These are phyloP conservation scores for Eleusine coracana DNA, from an alignment of 176 grass and related monocot genomes.

Conservation along the genomic window DNA sequence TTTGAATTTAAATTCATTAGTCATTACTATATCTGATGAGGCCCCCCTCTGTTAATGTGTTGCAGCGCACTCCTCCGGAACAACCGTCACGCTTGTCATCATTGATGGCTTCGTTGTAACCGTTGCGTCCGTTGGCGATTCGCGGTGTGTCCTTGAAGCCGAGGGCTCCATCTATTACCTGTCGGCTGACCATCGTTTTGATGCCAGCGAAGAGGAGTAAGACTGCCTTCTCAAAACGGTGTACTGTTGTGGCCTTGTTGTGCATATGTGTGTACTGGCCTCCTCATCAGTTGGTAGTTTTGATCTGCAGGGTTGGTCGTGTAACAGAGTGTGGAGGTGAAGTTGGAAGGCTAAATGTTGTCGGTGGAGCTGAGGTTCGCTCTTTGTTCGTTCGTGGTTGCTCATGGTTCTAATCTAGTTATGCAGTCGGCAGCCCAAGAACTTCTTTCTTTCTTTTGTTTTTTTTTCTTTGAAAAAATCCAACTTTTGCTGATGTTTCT, in stretches of 20 bases:
- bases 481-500: neutral
- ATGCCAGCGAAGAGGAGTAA: slow-evolving; percentile 84
- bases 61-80: slow-evolving; percentile 82
- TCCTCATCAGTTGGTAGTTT: slow-evolving; percentile 17
- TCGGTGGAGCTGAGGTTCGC: slow-evolving; percentile 79
- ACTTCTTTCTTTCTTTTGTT: neutral
- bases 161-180: slow-evolving; percentile 72
- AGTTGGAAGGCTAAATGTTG: slow-evolving; percentile 82
- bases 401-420: slow-evolving; percentile 21
- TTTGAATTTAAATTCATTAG: neutral
- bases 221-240: slow-evolving; percentile 5
- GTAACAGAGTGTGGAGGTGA: slow-evolving; percentile 86
- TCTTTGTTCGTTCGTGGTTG: slow-evolving; percentile 23
- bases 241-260: neutral
- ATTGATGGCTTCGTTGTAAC: slow-evolving; percentile 80
- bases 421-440: slow-evolving; percentile 6
- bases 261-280: neutral
- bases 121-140: slow-evolving; percentile 86
- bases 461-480: neutral
- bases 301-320: slow-evolving; percentile 68
- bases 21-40: slow-evolving; percentile 6
- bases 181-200: slow-evolving; percentile 89
- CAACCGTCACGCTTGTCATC: slow-evolving; percentile 90
- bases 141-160: slow-evolving; percentile 76
- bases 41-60: neutral